Base-by-base conservation (phyloP, 306 rosid genomes). In the Lathyrus sativus region DNA sequence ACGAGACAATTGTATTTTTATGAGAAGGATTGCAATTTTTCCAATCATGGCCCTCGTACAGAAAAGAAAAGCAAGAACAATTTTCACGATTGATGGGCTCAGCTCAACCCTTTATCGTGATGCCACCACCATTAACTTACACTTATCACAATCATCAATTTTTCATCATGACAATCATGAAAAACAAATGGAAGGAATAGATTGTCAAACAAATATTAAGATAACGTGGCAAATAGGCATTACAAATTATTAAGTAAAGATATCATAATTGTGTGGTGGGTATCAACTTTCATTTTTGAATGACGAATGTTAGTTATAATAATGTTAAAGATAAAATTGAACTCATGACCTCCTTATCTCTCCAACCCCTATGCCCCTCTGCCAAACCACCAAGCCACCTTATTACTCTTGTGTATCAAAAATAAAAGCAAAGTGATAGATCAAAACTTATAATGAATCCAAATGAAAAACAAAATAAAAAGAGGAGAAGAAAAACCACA, bases 381-480 rank as follows among this genome's bases (percentile, higher is more conserved):
- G 38, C 37, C 35, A 7, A 46, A 11, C 4, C 44, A 9, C 31
- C 5, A 51, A 9, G 22, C 10, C 15, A 56, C 62, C 5, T 56
- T 11, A 12, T 26, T 2, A 9, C 18, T 56, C 11, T 13, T 12
- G n/a, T 45, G 45, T 15, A 59, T 59, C 7, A 53, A 13, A 7
- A 1, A 15, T 15, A 38, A 43, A 18, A 51, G 46, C 5, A 55
- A 15, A 17, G 41, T 19, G 15, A 29, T 65, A 75, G 14, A 66
- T 24, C 57, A 54, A 71, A 75, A 60, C 42, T 17, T 53, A 26
- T 66, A 63, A 12, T 17, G 28, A 77, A 5, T 29, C 22, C 14
- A 24, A 19, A 71, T 17, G 43, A 7, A 31, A n/a, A 18, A 28
- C 6, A 31, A 43, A 62, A 24, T 3, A 74, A 46, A 17, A 11